Base-by-base conservation (phyloP, 2,329 filamentous ascomycete species). In the Colletotrichum salicis region DNA sequence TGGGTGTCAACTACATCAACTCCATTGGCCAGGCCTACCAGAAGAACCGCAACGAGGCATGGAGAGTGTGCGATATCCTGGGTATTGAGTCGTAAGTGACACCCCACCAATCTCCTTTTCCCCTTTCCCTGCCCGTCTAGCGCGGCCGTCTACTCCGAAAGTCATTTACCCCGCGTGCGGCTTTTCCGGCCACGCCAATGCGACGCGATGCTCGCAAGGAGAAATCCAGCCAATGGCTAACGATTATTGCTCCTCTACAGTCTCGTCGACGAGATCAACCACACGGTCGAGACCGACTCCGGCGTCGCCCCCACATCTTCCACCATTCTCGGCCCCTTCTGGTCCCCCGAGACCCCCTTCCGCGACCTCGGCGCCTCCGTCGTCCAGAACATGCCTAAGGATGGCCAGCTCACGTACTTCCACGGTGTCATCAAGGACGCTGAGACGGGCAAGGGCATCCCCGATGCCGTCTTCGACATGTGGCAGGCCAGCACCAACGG, bases 401-500 rank as follows among this genome's bases (percentile, higher is more conserved):
- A 73, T 60, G 64, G 60, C 51, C 59, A 71, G 71, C 55, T 67
- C 63, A 73, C 71, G 13, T 64, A 60, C 62, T 73, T 73, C 71
- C 71, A 73, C 68, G 71, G 71, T 35, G 51, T 66, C 52, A 71
- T 73, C 51, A n/a, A 31, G 58, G 75, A 76, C 48, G 74, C 74
- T 13, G 75, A 76, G 37, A 76, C 75, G 19, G 75, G 75, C 74
- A 70, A 71, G 64, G 75, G 75, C 57, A 76, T 76, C 51, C 74
- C 73, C 41, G 85, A 84, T 65, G 88, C 88, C 1, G 83, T 85
- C 37, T 82, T 91, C 13, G 89, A 91, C 77, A 84, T 91, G 55
- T 91, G 89, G 89, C 87, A 91, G 76, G 88, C 89, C 4, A 88
- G 87, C 15, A 89, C 89, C 4, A 91, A 91, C 73, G 71, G 80